Evolutionary conservation across 2,329 filamentous ascomycete genomes (phyloP), one percentile per base, ranked within the genome.

Genomic region (Lachnellula willkommii): DNA sequence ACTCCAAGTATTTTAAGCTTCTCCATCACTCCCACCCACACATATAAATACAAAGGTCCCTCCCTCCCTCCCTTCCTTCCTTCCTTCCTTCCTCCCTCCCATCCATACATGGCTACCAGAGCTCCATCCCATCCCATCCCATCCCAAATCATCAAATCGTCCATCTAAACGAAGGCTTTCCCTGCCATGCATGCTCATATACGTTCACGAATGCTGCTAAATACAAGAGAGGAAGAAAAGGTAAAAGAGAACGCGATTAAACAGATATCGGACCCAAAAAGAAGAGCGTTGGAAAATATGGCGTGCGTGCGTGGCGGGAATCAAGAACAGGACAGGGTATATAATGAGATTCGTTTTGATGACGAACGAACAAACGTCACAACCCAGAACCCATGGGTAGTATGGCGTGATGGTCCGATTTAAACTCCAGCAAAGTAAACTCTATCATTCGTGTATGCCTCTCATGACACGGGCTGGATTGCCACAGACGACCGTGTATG

Each of bases 381-480:
- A 5, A 17, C 37, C 37, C 8, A 17, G 37, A 17, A 9, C n/a
- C 15, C 37, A 14, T 43, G 37, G 12, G n/a, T 28, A 5, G 24
- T 28, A 24, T 22, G 28, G 14, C 17, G 11, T 22, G 20, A 39
- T 11, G 11, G 36, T 17, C 32, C 5, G 26, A 28, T 51, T 43
- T 11, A 20, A 28, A 20, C 22, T 42, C 26, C n/a, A 46, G 43
- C 17, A 53, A 53, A 32, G 17, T 39, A 48, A 49, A 50, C 9
- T 15, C 22, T 22, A 37, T 53, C 11, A 54, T 56, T 43, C 40
- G 47, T 63, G 61, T n/a, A 70, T 36, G 6, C 67, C 68, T 47
- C 69, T 61, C 12, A 67, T 66, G 9, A 70, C 67, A 36, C 62
- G 60, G 40, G 68, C 67, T 24, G 69, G 69, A 52, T 70, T 70